Evolutionary conservation across 768 basidiomycete genomes (phyloP).

Genomic region (Hygrophorus russula): DNA sequence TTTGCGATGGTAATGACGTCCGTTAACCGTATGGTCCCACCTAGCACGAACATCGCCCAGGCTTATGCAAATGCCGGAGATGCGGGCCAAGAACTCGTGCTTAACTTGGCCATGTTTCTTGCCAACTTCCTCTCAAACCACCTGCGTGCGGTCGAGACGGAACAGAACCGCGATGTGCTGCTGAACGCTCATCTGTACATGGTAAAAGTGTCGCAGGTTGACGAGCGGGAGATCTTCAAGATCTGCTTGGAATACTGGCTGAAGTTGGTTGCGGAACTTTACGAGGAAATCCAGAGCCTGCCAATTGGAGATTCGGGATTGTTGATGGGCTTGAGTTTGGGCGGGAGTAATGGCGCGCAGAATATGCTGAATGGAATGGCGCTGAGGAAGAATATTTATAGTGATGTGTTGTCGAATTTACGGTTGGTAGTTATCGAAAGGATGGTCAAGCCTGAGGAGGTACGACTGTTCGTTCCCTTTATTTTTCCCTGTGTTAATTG

Average conservation of each 20-base stretch:
- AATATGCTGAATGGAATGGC: conserved; percentile 70
- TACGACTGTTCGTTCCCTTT: conserved; percentile 19
- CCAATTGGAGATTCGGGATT: conserved; percentile 81
- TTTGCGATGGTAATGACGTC: conserved; percentile 99
- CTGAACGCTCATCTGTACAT: conserved; percentile 97
- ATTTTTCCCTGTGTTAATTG: not conserved
- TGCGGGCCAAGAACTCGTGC: conserved; percentile 90
- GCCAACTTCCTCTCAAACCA: conserved; percentile 93
- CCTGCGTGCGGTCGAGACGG: conserved; percentile 87
- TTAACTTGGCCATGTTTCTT: conserved; percentile 96
- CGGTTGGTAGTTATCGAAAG: conserved; percentile 93
- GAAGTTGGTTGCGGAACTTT: conserved; percentile 91
- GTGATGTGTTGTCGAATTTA: conserved; percentile 88
- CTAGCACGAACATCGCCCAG: conserved; percentile 86
- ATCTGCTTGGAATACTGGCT: conserved; percentile 98
- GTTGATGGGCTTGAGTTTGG: conserved; percentile 83
- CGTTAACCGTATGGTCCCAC: conserved; percentile 93
- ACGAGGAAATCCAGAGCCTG: conserved; percentile 91
- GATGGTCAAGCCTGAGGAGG: conserved; percentile 99
- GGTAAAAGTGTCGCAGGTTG: conserved; percentile 96
- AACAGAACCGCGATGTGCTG: conserved; percentile 81
- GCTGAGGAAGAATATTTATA: conserved; percentile 88
- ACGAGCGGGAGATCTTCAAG: conserved; percentile 98
- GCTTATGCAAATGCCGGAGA: conserved; percentile 87
- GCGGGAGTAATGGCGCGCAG: conserved; percentile 48